Base-by-base conservation (phyloP, 306 rosid species). In the Hippophae rhamnoides region DNA sequence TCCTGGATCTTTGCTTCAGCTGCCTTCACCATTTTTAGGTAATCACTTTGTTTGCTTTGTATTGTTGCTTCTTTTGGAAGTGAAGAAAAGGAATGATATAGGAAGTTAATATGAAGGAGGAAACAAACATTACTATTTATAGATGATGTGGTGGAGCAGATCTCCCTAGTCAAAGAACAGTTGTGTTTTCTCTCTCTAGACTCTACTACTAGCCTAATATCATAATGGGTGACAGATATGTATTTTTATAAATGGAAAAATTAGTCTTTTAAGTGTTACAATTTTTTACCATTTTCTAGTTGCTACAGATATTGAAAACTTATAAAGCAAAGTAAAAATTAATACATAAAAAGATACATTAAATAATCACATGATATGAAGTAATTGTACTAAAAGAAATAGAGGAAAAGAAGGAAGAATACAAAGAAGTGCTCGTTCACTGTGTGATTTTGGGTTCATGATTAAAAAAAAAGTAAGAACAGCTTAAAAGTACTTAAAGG, bases 21-120 rank as follows among this genome's bases (percentile, higher is more conserved):
- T 49, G 72, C 72, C 90, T 92, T 92, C 79, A 84, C 95, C 99
- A 92, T 86, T 61, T 64, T 11, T 61, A 7, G 14, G 40, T 14
- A 38, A 6, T 48, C 12, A 45, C 48, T 48, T 11, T 13, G 52
- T 13, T 48, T 46, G 54, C 49, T 67, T 6, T 8, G 9, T 9
- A 27, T 62, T 31, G 13, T 61, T 27, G n/a, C 49, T 10, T 74
- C 73, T 62, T 69, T 31, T 61, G 72, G 77, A 42, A 44, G 72
- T 56, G 66, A 65, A 63, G 72, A 58, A 64, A 60, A 62, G 79
- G 73, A 71, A 26, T 5, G 55, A 9, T 50, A 72, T 63, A 64
- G 0, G 64, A 62, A 65, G 56, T 62, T 72, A 75, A 77, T 65
- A 45, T 71, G 51, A 69, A 52, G 27, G 44, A 56, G 52, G 67